Percentiles rank a stretch among this genome's conserved stretches.
Evolutionary conservation across 164 flowering plant species (phyloP).

Genomic region (Annona squamosa): DNA sequence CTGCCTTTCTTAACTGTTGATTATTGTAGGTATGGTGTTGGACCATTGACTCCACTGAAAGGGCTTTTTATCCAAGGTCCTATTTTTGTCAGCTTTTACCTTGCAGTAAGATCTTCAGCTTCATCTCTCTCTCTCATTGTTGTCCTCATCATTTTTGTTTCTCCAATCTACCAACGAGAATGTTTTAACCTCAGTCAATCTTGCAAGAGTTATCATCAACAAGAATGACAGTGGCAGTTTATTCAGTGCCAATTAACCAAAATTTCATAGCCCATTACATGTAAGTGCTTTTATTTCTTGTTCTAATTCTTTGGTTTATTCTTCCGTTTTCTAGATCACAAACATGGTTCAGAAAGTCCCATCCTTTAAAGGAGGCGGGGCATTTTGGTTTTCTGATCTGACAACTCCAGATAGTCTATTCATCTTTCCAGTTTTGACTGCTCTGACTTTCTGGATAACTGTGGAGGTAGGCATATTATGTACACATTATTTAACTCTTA

Average conservation of each 20-base stretch:
- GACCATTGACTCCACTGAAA: constrained; percentile 68
- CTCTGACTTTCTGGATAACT: constrained; percentile 55
- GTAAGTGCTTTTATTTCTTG: neutral
- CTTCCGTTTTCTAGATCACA: constrained; percentile 36
- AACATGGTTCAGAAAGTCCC: constrained; percentile 90
- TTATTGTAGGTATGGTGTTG: constrained; percentile 64
- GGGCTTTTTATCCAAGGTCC: constrained; percentile 84
- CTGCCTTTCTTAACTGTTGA: neutral
- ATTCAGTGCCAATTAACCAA: neutral
- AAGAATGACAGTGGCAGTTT: neutral
- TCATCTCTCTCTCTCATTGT: neutral
- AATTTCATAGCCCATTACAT: neutral
- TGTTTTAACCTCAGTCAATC: neutral
- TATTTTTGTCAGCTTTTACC: constrained; percentile 67
- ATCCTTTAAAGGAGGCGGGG: constrained; percentile 78
- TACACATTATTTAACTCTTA: neutral
- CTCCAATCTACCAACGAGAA: neutral
- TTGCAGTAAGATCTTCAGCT: constrained; percentile 55
- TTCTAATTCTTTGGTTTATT: neutral
- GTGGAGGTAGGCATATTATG: constrained; percentile 59
- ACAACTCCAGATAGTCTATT: constrained; percentile 69
- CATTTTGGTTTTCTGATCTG: constrained; percentile 79
- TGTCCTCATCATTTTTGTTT: neutral
- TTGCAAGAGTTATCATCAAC: neutral
- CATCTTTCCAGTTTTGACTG: constrained; percentile 67